Percentiles rank a stretch among this genome's conserved stretches.
These are phyloP conservation scores for Talaromyces sp. DNA, from an alignment of 2,329 filamentous ascomycete genomes.

Conservation along the genomic window DNA sequence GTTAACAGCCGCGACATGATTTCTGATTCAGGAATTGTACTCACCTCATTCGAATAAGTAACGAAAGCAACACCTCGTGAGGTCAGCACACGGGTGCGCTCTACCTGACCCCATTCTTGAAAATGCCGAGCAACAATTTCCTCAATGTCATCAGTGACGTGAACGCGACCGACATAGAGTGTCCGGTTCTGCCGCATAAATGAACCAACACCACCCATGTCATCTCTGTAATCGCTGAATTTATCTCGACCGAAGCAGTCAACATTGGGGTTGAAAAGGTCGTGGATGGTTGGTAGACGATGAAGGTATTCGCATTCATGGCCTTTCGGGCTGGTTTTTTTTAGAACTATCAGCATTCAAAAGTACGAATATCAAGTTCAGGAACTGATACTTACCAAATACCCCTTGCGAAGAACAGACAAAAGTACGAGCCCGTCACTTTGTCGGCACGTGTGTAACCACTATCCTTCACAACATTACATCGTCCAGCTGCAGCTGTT, in stretches of 20 bases:
- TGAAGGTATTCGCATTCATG: slow-evolving; percentile 94
- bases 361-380: neutral
- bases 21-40: neutral
- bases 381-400: slow-evolving; percentile 42
- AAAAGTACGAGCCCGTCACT: slow-evolving; percentile 80
- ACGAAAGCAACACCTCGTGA: slow-evolving; percentile 88
- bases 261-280: slow-evolving; percentile 88
- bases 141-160: slow-evolving; percentile 94
- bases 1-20: neutral
- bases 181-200: slow-evolving; percentile 94
- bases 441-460: slow-evolving; percentile 76
- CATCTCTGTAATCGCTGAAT: slow-evolving; percentile 85
- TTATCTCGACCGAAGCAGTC: slow-evolving; percentile 96
- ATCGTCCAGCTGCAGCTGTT: slow-evolving; percentile 75
- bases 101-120: slow-evolving; percentile 91
- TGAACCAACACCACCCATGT: slow-evolving; percentile 94
- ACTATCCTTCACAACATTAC: slow-evolving; percentile 75
- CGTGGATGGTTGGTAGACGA: slow-evolving; percentile 77
- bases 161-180: slow-evolving; percentile 87
- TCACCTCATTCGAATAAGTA: slow-evolving; percentile 76
- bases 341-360: slow-evolving; percentile 16
- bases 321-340: slow-evolving; percentile 59
- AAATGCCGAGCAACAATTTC: slow-evolving; percentile 94
- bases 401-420: slow-evolving; percentile 83
- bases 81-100: slow-evolving; percentile 82